Evolutionary conservation across 768 basidiomycete species (phyloP), one percentile per base, ranked within the genome.

Genomic region (Crassisporium funariophilum): DNA sequence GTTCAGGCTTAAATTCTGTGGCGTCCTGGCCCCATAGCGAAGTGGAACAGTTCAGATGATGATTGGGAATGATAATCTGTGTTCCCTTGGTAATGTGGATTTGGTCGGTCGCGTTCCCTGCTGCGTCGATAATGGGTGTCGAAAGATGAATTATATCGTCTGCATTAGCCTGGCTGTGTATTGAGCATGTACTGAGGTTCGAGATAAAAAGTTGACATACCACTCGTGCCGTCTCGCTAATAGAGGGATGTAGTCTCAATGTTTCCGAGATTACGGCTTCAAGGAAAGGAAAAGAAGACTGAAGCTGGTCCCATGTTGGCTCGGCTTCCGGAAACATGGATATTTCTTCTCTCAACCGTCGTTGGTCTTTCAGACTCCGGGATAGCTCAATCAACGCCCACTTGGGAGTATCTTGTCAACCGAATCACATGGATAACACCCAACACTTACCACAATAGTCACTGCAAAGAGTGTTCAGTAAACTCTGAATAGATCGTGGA

Each of bases 11-110:
- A 55, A 78, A 78, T 31, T 67, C 60, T 20, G 58, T 66, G n/a
- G 75, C 72, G 31, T 74, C 70, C 1, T 61, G 40, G 4, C 81
- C 79, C 72, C 77, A 81, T 17, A 75, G 49, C 2, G 49, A 58
- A 17, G 60, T 54, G 3, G 72, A 69, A 10, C 61, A 53, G 53
- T 81, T 78, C 22, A 81, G 63, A 37, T 55, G 56, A 15, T 58
- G 52, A 35, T 77, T 64, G 0, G 76, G 70, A 4, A 75, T 55
- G 5, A 61, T 60, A 11, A 81, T 50, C 4, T 52, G 38, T 1
- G 72, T 67, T 16, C 74, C 76, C 43, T 70, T 68, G 1, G 75
- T 47, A n/a, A 78, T 59, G 11, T 46, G 50, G 16, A 77, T 53
- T 10, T 54, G 57, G 35, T 66, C 54, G 1, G 68, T 59, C 4